Conservation (phyloP, 2,329 filamentous ascomycete species). For the Lachnellula arida region DNA sequence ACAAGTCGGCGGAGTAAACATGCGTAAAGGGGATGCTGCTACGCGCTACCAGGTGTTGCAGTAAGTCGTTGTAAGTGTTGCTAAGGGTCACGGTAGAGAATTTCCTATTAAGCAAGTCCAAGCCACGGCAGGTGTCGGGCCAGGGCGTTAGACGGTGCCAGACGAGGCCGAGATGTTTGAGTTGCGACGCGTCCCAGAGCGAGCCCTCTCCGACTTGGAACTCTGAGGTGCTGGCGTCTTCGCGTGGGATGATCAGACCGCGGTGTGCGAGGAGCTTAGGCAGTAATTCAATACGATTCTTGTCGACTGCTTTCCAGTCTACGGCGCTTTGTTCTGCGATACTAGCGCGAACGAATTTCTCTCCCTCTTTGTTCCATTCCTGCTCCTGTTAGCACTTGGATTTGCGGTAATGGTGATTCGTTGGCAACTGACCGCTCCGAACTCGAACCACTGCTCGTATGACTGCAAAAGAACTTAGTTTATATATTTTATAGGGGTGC, state of each 20-base stretch:
- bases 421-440: slow-evolving; percentile 12
- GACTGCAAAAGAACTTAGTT: slow-evolving; percentile 15
- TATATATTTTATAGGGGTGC: slow-evolving; percentile 8
- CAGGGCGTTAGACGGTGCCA: slow-evolving; percentile 71
- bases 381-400: slow-evolving; percentile 14
- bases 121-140: slow-evolving; percentile 54
- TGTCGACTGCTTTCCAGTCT: slow-evolving; percentile 17
- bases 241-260: slow-evolving; percentile 12
- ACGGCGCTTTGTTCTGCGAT: slow-evolving; percentile 9
- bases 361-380: slow-evolving; percentile 16
- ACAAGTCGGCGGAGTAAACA: slow-evolving; percentile 63
- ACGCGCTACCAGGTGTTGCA: slow-evolving; percentile 55
- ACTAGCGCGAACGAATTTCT: slow-evolving; percentile 13
- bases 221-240: slow-evolving; percentile 14
- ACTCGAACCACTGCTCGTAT: slow-evolving; percentile 15
- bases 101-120: slow-evolving; percentile 46
- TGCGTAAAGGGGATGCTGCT: slow-evolving; percentile 57
- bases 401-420: slow-evolving; percentile 11
- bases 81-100: slow-evolving; percentile 62
- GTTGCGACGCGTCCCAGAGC: slow-evolving; percentile 16
- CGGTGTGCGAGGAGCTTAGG: slow-evolving; percentile 12
- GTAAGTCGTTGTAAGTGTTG: slow-evolving; percentile 64
- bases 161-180: slow-evolving; percentile 31
- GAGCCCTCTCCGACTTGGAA: slow-evolving; percentile 15
- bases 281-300: slow-evolving; percentile 15